Evolutionary conservation across 164 flowering plant genomes (phyloP), one percentile per base, ranked within the genome.

Genomic region (Malania oleifera): DNA sequence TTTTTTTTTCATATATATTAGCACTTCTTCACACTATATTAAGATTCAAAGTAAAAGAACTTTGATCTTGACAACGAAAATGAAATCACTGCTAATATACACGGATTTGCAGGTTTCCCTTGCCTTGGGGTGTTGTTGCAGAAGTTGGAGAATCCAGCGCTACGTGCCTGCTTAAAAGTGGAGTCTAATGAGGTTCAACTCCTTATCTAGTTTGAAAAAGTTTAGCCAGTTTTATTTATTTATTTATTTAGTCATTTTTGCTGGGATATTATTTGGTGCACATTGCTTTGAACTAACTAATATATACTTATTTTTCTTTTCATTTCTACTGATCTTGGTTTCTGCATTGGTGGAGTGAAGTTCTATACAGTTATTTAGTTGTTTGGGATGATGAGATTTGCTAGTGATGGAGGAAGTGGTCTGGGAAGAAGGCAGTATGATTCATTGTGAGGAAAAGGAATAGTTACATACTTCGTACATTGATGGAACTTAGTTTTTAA

Each of bases 141-240:
- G 59, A 90, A 90, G 75, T 70, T 93, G 77, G 99, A 90, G 82
- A 93, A 93, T 84, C 99, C 99, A 60, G 99, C 92, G 39, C 62
- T 93, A 43, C 95, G 99, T 70, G 75, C 77, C 51, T 90, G 89
- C 77, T 73, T 93, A 60, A 86, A 86, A 75, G 97, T 90, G 38
- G 76, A 73, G 44, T 77, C 93, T 38, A 85, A 81, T 68, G 97
- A 93, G 99, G 97, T 92, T 50, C 22, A 19, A 40, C 60, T 67
- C 26, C 27, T n/a, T 50, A 20, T 50, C 34, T 50, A 23, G 6
- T 50, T 50, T 19, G 13, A 5, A 44, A 5, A 14, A 47, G 13
- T 11, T 47, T 2, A 9, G 3, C 7, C 23, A 3, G 3, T 2
- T 8, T 19, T 47, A 19, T 24, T 47, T 19, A 5, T 47, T 43